Evolutionary conservation across 1,139 yeast species (phyloP).

Genomic region (Candida sp.): DNA sequence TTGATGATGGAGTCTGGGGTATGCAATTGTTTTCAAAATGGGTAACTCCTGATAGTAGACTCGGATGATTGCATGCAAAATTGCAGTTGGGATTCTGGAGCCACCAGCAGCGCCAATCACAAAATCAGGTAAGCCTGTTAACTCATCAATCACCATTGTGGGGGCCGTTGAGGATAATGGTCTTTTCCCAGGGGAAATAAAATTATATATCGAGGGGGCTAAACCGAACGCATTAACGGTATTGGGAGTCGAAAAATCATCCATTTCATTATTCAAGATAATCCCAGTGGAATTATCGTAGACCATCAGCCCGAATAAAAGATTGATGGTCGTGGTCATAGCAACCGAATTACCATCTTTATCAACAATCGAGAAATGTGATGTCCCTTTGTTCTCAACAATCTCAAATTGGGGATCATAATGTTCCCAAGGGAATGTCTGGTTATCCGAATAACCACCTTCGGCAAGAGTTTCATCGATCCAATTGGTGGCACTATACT

Average conservation of each 20-base stretch:
- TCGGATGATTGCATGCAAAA: constrained; percentile 76
- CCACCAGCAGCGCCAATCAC: constrained; percentile 96
- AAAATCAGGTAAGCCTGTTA: constrained; percentile 49
- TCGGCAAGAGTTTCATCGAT: constrained; percentile 41
- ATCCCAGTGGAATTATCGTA: constrained; percentile 83
- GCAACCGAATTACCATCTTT: constrained; percentile 70
- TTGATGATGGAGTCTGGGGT: constrained; percentile 88
- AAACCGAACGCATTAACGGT: constrained; percentile 74
- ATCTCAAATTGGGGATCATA: constrained; percentile 78
- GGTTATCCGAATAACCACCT: constrained; percentile 45
- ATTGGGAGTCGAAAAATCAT: constrained; percentile 82
- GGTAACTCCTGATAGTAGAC: constrained; percentile 53
- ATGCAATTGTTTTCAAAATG: constrained; percentile 64
- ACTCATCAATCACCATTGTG: constrained; percentile 56
- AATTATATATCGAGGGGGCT: constrained; percentile 78
- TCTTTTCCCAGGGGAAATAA: constrained; percentile 68
- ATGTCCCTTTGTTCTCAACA: constrained; percentile 81
- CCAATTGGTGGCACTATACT: constrained; percentile 48
- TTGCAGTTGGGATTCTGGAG: constrained; percentile 80
- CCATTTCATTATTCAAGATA: constrained; percentile 89
- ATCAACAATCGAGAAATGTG: constrained; percentile 82
- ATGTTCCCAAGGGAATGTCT: constrained; percentile 65
- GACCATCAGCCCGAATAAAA: constrained; percentile 77
- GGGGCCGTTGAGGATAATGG: constrained; percentile 89
- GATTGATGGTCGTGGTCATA: constrained; percentile 88